Evolutionary conservation across 495 filamentous ascomycete species (phyloP), one percentile per base, ranked within the genome.

Genomic region (Elasticomyces elasticus): DNA sequence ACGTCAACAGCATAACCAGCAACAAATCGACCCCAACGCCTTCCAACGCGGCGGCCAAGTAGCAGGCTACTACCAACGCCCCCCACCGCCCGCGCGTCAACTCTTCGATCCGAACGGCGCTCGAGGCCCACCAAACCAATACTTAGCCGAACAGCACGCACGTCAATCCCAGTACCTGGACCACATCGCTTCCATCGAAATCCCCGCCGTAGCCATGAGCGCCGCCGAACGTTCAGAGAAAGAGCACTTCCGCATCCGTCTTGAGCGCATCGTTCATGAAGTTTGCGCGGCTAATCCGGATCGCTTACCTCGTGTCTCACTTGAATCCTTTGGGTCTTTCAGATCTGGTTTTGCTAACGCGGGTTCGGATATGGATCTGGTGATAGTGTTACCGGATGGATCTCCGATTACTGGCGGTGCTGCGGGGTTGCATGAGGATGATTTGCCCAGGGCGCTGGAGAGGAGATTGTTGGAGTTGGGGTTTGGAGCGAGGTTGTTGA

Each of bases 361-460:
- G 63, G 76, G 74, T 10, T 84, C 86, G 1, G 85, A 89, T 61
- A 83, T 90, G 79, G 86, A 89, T 65, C 71, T 89, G 15, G 81
- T 77, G 4, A 71, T 88, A 47, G 63, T 85, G n/a, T 79, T 20
- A 74, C 75, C 27, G 64, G 73, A 56, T 62, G 61, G 52, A 48
- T 47, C 24, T 58, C 38, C 54, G 23, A 38, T 20, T 46, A 28
- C 54, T 58, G 45, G 43, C 27, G 53, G 30, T 45, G 45, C 49
- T 45, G 45, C 49, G 30, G 64, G 40, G 12, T 51, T 62, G 47
- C 52, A 54, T 30, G 55, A 72, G 62, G 51, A 61, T 48, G 69
- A 69, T 42, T 62, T 73, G 31, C 83, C 84, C 19, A 72, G 83
- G 33, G 54, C 85, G 15, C 59, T 90, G 10, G 84, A 87, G 62